Base-by-base conservation (phyloP, 108 stramenopile genomes). In the Conticribra weissflogii region DNA sequence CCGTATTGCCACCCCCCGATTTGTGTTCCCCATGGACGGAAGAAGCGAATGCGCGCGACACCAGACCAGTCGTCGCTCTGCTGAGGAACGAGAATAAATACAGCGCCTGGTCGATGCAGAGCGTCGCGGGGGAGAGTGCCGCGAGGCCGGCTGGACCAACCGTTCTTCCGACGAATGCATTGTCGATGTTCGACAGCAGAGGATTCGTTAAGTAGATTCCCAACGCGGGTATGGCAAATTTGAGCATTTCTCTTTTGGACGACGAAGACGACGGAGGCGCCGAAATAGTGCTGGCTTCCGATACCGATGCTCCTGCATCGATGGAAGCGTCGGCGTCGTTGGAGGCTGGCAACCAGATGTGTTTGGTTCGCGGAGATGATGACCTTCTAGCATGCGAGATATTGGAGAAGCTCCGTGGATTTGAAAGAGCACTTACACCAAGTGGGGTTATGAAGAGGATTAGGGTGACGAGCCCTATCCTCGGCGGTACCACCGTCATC, bases 161-260 rank as follows among this genome's bases (percentile, higher is more conserved):
- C 1, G 87, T 88, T 54, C 81, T 79, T 30, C 92, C 92, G 14
- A 93, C 88, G 66, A 93, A 90, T 15, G 92, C 87, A 54, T 93
- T 93, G 67, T 93, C 92, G 58, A 93, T 93, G 60, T 93, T 93
- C 31, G 88, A 88, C 7, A 93, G 66, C 3, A 93, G 63, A 32
- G 89, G 92, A 63, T 86, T 84, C 2, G 85, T 72, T 3, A 93
- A 68, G 61, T 76, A 93, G 9, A 93, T 93, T 14, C 92, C 92
- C 14, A 93, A 68, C 0, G 92, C 92, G 1, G 92, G 92, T 9
- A 90, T 24, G 2, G 87, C 88, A 76, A 93, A 93, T 30, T 76
- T 78, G 24, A 93, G 59, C 92, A 93, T 93, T 74, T 84, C 72
- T 23, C 83, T 83, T 59, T 89, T 92, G 16, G 88, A 90, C 4